Evolutionary conservation across 441 rosid genomes (phyloP).

Genomic region (Eutrema salsugineum): DNA sequence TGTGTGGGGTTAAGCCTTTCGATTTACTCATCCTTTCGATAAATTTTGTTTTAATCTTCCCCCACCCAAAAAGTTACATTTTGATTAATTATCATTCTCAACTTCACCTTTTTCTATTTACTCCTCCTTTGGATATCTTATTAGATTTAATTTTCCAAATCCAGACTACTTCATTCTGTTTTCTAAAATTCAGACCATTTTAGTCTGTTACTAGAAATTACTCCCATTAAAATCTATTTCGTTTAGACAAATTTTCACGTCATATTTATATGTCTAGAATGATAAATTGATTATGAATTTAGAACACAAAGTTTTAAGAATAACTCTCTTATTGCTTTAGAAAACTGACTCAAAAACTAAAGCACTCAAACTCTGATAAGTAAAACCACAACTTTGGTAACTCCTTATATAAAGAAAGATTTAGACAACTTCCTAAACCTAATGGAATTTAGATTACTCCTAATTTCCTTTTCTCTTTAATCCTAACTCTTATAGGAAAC

Average conservation of each 20-base stretch:
- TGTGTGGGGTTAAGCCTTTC: constrained; percentile 24
- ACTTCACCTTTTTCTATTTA: constrained; percentile 24
- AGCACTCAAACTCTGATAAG: no score
- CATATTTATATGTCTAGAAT: not conserved
- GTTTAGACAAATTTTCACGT: not conserved
- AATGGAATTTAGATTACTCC: no score
- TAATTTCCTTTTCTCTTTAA: no score
- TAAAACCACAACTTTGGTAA: no score
- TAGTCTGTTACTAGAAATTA: not conserved
- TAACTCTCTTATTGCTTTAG: no score
- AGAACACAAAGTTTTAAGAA: no score
- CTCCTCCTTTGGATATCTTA: constrained; percentile 7
- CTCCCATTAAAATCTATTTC: not conserved
- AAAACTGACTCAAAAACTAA: no score
- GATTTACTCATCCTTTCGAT: constrained; percentile 25
- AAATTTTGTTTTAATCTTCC: constrained; percentile 33
- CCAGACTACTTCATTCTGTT: not conserved
- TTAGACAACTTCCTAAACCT: no score
- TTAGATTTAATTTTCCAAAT: not conserved
- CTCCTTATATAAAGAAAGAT: no score
- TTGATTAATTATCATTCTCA: constrained; percentile 12
- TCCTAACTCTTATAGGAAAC: no score
- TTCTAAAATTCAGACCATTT: not conserved
- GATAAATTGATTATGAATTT: no score
- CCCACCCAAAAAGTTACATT: constrained; percentile 25